Evolutionary conservation across 768 basidiomycete genomes (phyloP).

Genomic region (Galerina marginata): DNA sequence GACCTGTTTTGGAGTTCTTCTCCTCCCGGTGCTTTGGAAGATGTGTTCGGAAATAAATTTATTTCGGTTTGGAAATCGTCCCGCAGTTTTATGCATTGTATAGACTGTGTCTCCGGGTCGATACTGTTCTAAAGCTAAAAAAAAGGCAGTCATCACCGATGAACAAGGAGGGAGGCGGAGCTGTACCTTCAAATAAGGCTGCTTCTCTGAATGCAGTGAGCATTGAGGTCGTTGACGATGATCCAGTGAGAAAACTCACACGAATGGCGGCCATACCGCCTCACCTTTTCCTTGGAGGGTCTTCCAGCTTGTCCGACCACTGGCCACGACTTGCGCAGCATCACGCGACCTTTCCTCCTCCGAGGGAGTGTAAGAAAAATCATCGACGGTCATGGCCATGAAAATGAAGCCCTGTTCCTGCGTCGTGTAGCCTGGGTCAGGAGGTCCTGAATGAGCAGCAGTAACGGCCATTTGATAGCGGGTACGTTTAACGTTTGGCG

Average conservation of each 20-base stretch:
- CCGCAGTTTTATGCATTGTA: constrained; percentile 64
- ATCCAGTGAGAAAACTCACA: constrained; percentile 34
- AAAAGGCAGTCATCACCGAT: neutral
- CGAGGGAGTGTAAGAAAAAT: constrained; percentile 45
- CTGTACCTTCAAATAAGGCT: constrained; percentile 69
- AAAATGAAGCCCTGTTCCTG: constrained; percentile 32
- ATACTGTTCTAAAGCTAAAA: constrained; percentile 65
- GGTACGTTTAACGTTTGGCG: neutral
- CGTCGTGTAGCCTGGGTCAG: constrained; percentile 13
- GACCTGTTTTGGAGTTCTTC: constrained; percentile 76
- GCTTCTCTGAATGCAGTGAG: constrained; percentile 48
- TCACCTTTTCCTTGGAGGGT: constrained; percentile 71
- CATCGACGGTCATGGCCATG: constrained; percentile 46
- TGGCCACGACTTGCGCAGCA: constrained; percentile 64
- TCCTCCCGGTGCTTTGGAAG: constrained; percentile 63
- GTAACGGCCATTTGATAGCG: constrained; percentile 19
- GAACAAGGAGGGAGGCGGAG: neutral
- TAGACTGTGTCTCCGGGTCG: constrained; percentile 58
- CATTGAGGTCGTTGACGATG: neutral
- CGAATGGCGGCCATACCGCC: constrained; percentile 77
- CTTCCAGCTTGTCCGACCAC: constrained; percentile 74
- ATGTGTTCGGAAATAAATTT: constrained; percentile 81
- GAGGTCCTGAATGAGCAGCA: constrained; percentile 47
- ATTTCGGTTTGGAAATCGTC: constrained; percentile 79
- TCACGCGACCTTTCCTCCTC: constrained; percentile 48